A percentile compares a stretch with the other conserved stretches of the same genome.
phyloP scores from a whole-genome alignment of 2,329 filamentous ascomycete genomes.

The Talaromyces rugulosus region DNA sequence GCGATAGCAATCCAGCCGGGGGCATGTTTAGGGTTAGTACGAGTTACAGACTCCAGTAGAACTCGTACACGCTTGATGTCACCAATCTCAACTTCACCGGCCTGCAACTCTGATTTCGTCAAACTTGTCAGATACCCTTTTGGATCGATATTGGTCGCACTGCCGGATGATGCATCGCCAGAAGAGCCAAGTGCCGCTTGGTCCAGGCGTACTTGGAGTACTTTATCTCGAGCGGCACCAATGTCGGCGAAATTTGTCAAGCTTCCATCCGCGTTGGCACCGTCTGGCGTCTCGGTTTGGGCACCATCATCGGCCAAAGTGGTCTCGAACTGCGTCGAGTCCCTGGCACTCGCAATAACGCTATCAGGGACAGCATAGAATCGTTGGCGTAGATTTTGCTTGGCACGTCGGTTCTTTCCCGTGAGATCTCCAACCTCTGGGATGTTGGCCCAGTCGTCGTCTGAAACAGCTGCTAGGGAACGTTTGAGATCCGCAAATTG shows the following conservation, averaged over 20 bases:
- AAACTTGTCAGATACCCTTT: slow-evolving; percentile 94
- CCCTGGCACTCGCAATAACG: slow-evolving; percentile 81
- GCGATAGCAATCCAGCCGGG: slow-evolving; percentile 95
- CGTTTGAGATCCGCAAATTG: slow-evolving; percentile 96
- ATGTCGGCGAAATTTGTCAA: slow-evolving; percentile 99
- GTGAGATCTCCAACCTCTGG: slow-evolving; percentile 96
- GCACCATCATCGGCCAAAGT: slow-evolving; percentile 78
- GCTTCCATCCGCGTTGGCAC: slow-evolving; percentile 66
- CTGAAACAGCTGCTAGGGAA: slow-evolving; percentile 78
- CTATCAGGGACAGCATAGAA: slow-evolving; percentile 98
- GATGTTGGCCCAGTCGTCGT: slow-evolving; percentile 94
- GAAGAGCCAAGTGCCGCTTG: slow-evolving; percentile 73
- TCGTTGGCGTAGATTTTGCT: slow-evolving; percentile 74
- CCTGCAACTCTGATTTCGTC: slow-evolving; percentile 72
- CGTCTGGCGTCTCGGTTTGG: slow-evolving; percentile 42
- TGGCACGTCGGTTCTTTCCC: slow-evolving; percentile 81
- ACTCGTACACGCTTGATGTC: slow-evolving; percentile 93
- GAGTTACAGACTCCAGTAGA: slow-evolving; percentile 92
- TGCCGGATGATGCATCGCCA: slow-evolving; percentile 68
- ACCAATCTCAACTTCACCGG: slow-evolving; percentile 78
- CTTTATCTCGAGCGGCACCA: slow-evolving; percentile 91
- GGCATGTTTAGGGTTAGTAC: slow-evolving; percentile 91
- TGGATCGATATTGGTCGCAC: slow-evolving; percentile 85
- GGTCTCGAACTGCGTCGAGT: slow-evolving; percentile 76
- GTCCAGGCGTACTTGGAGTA: slow-evolving; percentile 88